Evolutionary conservation across 176 grass and related monocot species (phyloP).

Genomic region (Ensete ventricosum): DNA sequence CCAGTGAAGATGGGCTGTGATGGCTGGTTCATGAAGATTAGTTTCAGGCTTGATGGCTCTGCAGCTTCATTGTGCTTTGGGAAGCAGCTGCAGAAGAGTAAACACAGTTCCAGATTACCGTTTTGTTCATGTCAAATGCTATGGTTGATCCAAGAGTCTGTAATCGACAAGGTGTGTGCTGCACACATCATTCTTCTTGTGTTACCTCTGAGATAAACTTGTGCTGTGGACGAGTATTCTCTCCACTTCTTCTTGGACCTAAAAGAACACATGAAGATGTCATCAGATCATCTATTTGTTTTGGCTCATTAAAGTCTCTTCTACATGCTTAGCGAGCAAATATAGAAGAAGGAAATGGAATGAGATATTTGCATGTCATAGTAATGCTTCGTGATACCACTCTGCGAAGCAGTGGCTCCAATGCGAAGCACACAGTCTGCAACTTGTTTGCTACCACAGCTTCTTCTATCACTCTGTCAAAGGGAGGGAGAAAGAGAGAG

Average conservation of each 20-base stretch:
- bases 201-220: constrained; percentile 37
- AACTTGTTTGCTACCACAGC: constrained; percentile 52
- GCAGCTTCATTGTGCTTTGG: constrained; percentile 10
- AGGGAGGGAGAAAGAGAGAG: not conserved
- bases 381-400: constrained; percentile 35
- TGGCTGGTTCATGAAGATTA: constrained; percentile 41
- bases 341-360: not conserved
- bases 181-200: not conserved
- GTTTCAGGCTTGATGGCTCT: constrained; percentile 22
- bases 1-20: constrained; percentile 57
- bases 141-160: not conserved
- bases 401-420: constrained; percentile 66
- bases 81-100: constrained; percentile 18
- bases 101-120: not conserved
- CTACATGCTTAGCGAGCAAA: not conserved
- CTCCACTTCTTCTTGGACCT: constrained; percentile 87
- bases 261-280: constrained; percentile 5
- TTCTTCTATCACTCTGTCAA: constrained; percentile 59
- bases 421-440: constrained; percentile 25
- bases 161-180: not conserved
- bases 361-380: not conserved
- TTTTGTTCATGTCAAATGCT: not conserved
- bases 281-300: constrained; percentile 1
- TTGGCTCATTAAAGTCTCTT: not conserved
- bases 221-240: constrained; percentile 38